A percentile compares a stretch with the other conserved stretches of the same genome.
These are phyloP conservation scores for Zizania palustris DNA, from an alignment of 202 grass and related monocot species.

Conservation along the genomic window DNA sequence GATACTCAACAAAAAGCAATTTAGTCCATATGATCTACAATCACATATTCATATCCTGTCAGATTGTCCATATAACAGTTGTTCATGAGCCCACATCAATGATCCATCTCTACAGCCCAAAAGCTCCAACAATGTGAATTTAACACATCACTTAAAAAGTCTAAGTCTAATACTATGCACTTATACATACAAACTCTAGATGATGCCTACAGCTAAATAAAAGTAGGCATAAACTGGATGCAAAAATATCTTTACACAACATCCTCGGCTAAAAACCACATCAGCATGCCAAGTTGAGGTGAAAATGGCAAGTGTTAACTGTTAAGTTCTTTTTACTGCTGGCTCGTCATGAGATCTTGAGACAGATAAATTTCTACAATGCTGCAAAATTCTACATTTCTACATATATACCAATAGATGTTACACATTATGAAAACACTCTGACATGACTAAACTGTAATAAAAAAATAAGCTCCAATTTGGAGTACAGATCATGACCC, in stretches of 20 bases:
- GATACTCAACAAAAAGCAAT: not conserved
- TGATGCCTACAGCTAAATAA: not conserved
- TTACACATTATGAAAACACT: not conserved
- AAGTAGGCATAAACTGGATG: not conserved
- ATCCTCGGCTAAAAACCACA: not conserved
- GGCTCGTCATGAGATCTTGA: not conserved
- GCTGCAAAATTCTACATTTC: not conserved
- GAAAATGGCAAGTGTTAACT: not conserved
- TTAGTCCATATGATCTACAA: not conserved
- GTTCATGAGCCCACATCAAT: not conserved
- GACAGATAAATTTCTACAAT: not conserved
- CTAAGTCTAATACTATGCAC: not conserved
- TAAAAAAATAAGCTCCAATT: not conserved
- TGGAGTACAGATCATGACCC: not conserved
- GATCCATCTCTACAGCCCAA: not conserved
- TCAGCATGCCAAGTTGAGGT: not conserved
- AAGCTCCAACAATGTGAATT: not conserved
- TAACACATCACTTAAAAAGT: constrained; percentile 1
- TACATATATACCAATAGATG: not conserved
- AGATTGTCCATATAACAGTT: not conserved
- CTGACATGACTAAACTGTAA: not conserved
- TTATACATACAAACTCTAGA: not conserved
- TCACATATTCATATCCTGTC: not conserved
- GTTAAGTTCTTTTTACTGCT: not conserved
- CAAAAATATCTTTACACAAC: not conserved